Conservation (phyloP, 2,329 filamentous ascomycete species). For the Diaporthe destruens region DNA sequence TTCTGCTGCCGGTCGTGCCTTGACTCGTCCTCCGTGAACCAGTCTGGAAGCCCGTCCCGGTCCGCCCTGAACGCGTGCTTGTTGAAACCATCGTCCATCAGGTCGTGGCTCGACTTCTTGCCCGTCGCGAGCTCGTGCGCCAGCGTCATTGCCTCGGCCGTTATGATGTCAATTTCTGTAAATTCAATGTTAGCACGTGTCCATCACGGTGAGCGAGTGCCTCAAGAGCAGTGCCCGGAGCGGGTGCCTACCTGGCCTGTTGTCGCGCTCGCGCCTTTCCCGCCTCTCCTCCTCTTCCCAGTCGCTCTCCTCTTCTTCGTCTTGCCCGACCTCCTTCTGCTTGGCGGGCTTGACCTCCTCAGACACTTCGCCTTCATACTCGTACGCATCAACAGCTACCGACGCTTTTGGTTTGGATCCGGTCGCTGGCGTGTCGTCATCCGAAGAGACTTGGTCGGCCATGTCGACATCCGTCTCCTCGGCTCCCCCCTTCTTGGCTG, state of each 20-base stretch:
- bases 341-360: conserved; percentile 69
- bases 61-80: conserved; percentile 87
- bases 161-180: conserved; percentile 95
- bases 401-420: conserved; percentile 52
- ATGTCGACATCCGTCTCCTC: conserved; percentile 51
- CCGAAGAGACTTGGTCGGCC: conserved; percentile 47
- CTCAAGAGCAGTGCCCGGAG: too few relatives aligned
- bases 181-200: conserved; percentile 13
- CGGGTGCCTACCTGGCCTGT: conserved; percentile 66
- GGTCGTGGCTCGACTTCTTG: conserved; percentile 80
- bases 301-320: conserved; percentile 55
- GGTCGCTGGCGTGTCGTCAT: conserved; percentile 53
- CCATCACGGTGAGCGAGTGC: neutral
- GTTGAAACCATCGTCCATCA: conserved; percentile 94
- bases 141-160: conserved; percentile 98
- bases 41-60: conserved; percentile 91
- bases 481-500: conserved; percentile 58
- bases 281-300: conserved; percentile 76
- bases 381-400: conserved; percentile 54
- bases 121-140: conserved; percentile 92
- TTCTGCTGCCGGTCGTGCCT: conserved; percentile 86
- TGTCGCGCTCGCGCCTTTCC: conserved; percentile 71
- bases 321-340: conserved; percentile 54
- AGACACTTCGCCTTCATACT: conserved; percentile 61
- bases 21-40: conserved; percentile 95